Evolutionary conservation across 352 stramenopile species (phyloP).

Genomic region (Phytophthora sansomeana): DNA sequence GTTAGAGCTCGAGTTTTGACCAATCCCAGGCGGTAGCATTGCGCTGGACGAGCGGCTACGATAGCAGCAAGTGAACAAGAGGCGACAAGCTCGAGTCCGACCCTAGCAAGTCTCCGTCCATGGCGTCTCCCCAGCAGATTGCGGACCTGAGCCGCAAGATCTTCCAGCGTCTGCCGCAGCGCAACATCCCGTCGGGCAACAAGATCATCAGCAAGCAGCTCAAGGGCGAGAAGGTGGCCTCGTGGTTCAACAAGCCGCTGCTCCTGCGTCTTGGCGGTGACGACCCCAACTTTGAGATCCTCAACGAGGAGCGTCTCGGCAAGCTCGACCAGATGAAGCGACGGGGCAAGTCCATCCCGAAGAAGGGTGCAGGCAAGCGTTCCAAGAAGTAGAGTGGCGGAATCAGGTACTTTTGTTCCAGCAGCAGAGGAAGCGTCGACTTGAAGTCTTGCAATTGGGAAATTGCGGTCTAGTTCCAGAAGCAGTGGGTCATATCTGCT

Average conservation of each 20-base stretch:
- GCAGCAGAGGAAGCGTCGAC: conserved; percentile 7
- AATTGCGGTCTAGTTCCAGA: not conserved
- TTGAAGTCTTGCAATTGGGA: not conserved
- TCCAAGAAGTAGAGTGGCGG: conserved; percentile 74
- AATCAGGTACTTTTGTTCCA: conserved; percentile 16
- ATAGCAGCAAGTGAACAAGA: conserved; percentile 18
- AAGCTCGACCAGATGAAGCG: conserved; percentile 90
- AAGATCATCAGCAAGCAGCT: conserved; percentile 92
- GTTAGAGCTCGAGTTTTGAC: not conserved
- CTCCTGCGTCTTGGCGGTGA: conserved; percentile 76
- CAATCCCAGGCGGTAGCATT: conserved; percentile 5
- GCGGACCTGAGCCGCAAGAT: conserved; percentile 88
- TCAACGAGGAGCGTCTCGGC: conserved; percentile 79
- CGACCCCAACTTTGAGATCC: conserved; percentile 87
- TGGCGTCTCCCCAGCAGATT: conserved; percentile 68
- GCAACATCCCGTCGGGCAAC: conserved; percentile 82
- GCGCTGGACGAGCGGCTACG: conserved; percentile 35
- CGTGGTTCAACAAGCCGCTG: conserved; percentile 90
- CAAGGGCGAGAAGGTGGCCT: conserved; percentile 86
- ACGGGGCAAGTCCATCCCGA: conserved; percentile 85
- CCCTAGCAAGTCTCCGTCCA: conserved; percentile 18
- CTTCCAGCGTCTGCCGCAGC: conserved; percentile 89
- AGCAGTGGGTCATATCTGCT: not conserved
- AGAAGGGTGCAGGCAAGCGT: conserved; percentile 90
- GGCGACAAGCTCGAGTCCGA: conserved; percentile 2